These are phyloP conservation scores for Penicillium sp. DNA, from an alignment of 2,329 filamentous ascomycete species.

Conservation along the genomic window DNA sequence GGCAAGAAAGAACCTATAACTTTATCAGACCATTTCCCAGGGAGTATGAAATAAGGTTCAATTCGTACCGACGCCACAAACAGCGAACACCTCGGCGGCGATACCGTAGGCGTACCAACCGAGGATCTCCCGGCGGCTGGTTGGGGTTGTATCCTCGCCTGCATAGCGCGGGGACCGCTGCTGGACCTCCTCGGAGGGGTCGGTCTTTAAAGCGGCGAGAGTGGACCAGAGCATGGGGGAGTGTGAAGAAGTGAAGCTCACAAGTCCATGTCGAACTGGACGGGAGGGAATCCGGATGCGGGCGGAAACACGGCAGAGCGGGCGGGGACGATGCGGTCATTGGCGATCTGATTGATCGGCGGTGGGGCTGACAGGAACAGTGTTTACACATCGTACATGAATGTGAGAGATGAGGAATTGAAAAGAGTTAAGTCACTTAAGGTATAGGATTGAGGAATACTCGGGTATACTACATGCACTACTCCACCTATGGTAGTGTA, in stretches of 20 bases:
- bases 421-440: no score
- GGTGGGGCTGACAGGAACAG: no score
- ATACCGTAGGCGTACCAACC: conserved; percentile 95
- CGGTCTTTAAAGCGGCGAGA: conserved; percentile 20
- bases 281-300: no score
- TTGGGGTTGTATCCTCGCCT: conserved; percentile 83
- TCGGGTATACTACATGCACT: no score
- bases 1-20: conserved; percentile 81
- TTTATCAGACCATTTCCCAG: not conserved
- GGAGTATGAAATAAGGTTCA: not conserved
- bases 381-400: no score
- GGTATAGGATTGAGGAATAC: no score
- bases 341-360: no score
- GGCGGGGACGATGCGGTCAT: not conserved
- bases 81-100: conserved; percentile 92
- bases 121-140: conserved; percentile 76
- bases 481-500: no score
- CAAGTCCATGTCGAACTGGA: no score
- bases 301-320: no score
- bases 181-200: conserved; percentile 24
- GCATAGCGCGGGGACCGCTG: conserved; percentile 62
- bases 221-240: conserved; percentile 23
- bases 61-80: conserved; percentile 71
- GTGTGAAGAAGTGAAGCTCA: conserved; percentile 1
- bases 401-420: no score